Evolutionary conservation across 768 basidiomycete species (phyloP).

Genomic region (Tylopilus cervinicoccineus): DNA sequence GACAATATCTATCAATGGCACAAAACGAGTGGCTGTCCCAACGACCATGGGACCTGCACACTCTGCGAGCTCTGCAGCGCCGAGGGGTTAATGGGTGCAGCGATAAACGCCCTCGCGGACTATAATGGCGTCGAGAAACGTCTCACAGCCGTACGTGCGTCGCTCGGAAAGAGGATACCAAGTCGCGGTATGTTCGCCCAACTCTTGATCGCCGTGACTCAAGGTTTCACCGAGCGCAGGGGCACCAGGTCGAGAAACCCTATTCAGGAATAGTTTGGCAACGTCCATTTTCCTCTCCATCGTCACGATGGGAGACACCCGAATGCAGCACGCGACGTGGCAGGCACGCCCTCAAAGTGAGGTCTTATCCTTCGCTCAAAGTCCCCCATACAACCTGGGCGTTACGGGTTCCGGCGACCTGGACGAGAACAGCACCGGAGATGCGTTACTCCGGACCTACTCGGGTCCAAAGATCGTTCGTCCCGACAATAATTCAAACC

Average conservation of each 20-base stretch:
- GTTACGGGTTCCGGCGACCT: not conserved
- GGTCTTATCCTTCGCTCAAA: not conserved
- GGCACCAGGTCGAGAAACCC: not conserved
- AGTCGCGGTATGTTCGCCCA: not conserved
- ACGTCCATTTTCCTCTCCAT: slow-evolving; percentile 6
- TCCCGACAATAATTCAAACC: not conserved
- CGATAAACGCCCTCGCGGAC: slow-evolving; percentile 1
- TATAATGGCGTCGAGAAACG: slow-evolving; percentile 2
- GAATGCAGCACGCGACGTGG: slow-evolving; percentile 12
- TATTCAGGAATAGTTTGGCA: slow-evolving; percentile 8
- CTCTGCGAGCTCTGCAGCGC: slow-evolving; percentile 11
- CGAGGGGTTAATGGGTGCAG: slow-evolving; percentile 7
- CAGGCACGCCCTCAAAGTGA: slow-evolving; percentile 9
- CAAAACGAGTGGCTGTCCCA: not conserved
- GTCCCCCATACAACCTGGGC: not conserved
- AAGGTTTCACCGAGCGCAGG: not conserved
- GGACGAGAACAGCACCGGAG: not conserved
- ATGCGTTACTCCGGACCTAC: not conserved
- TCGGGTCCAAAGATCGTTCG: not conserved
- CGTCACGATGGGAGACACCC: slow-evolving; percentile 10
- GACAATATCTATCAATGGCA: slow-evolving; percentile 3
- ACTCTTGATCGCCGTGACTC: not conserved
- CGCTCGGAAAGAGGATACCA: not conserved
- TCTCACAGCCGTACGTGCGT: slow-evolving; percentile 6
- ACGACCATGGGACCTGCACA: not conserved